phyloP scores from a whole-genome alignment of 345 rosid species.

The Kernera saxatilis region DNA sequence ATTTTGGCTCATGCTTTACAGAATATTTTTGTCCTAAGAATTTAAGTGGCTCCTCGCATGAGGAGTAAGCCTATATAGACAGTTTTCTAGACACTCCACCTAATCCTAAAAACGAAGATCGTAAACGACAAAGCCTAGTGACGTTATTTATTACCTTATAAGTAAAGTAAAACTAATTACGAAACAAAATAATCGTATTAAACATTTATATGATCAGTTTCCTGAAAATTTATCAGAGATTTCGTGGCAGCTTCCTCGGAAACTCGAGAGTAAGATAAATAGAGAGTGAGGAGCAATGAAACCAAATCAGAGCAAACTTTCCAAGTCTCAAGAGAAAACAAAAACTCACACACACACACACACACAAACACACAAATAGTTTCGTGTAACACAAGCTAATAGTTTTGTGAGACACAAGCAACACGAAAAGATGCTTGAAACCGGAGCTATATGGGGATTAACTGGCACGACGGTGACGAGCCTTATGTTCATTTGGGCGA shows the following conservation, averaged over 20 bases:
- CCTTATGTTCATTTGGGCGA: conserved; percentile 31
- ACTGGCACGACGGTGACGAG: conserved; percentile 19
- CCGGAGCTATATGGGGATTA: conserved; percentile 23
- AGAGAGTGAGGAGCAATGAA: background rate
- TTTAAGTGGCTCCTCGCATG: conserved; percentile 11
- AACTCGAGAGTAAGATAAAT: background rate
- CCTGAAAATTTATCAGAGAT: background rate
- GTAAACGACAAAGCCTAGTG: background rate
- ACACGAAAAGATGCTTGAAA: background rate
- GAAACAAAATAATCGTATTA: background rate
- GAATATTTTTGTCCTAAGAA: background rate
- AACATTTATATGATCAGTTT: background rate
- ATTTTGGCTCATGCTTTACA: background rate
- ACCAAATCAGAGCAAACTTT: background rate
- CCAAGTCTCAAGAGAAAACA: background rate
- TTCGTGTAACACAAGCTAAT: background rate
- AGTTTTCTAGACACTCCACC: background rate
- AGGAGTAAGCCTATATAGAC: background rate
- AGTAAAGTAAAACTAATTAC: background rate
- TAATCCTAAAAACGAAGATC: background rate
- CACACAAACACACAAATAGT: background rate
- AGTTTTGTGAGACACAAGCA: background rate
- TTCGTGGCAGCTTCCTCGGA: background rate
- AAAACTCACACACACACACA: background rate
- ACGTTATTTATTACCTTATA: background rate